These are phyloP conservation scores for Albifimbria verrucaria DNA, from an alignment of 2,329 filamentous ascomycete species.

Conservation along the genomic window DNA sequence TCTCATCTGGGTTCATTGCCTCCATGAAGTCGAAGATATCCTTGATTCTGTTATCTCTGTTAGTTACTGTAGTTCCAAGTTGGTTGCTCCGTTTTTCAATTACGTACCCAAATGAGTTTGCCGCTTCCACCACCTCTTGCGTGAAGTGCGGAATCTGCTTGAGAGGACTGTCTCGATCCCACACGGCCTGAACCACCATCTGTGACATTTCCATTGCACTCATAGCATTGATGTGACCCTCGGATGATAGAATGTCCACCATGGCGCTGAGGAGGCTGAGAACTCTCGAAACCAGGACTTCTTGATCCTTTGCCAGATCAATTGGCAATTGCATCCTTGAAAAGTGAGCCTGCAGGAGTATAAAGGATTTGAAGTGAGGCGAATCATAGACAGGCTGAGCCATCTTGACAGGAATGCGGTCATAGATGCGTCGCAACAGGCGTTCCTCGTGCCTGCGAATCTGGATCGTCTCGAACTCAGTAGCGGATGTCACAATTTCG, in stretches of 20 bases:
- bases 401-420: conserved; percentile 94
- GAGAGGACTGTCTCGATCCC: conserved; percentile 93
- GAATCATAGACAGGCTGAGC: conserved; percentile 80
- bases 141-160: conserved; percentile 98
- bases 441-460: conserved; percentile 89
- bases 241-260: conserved; percentile 92
- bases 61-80: conserved; percentile 20
- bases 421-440: conserved; percentile 87
- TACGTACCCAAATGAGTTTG: conserved; percentile 70
- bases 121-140: conserved; percentile 76
- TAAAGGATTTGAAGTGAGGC: conserved; percentile 97
- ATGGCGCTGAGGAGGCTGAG: conserved; percentile 85
- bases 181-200: conserved; percentile 99
- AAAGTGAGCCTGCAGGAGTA: conserved; percentile 96
- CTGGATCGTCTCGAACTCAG: conserved; percentile 93
- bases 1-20: conserved; percentile 94
- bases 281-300: conserved; percentile 79
- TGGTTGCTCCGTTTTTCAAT: neutral
- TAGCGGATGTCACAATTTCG: conserved; percentile 94
- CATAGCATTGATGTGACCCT: conserved; percentile 95
- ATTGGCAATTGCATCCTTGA: conserved; percentile 95
- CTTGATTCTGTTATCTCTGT: conserved; percentile 60
- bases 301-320: conserved; percentile 93
- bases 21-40: conserved; percentile 99
- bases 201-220: conserved; percentile 99